Conservation (phyloP, 306 rosid genomes). For the Mucuna pruriens region DNA sequence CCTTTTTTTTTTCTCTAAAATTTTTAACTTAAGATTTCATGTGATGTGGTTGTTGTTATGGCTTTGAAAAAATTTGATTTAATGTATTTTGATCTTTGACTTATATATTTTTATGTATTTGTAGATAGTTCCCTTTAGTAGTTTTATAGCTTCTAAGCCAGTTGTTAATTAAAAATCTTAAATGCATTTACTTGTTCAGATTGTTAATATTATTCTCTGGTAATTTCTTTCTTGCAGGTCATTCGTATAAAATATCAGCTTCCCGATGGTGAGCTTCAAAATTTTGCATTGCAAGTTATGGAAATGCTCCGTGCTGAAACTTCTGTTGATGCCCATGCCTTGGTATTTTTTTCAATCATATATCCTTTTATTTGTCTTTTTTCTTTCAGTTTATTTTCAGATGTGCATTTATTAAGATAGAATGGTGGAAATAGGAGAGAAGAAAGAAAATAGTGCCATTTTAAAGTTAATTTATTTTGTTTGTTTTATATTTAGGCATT, state of each 20-base stretch:
- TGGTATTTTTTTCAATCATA: slow-evolving; percentile 60
- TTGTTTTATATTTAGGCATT: background rate
- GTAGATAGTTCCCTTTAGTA: slow-evolving; percentile 15
- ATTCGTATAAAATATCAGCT: slow-evolving; percentile 80
- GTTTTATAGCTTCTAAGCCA: slow-evolving; percentile 2
- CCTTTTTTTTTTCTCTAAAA: background rate
- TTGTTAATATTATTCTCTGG: slow-evolving; percentile 33
- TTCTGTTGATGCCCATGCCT: slow-evolving; percentile 78
- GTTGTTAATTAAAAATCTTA: slow-evolving; percentile 12
- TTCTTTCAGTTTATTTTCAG: background rate
- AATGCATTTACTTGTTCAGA: slow-evolving; percentile 25
- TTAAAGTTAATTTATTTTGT: background rate
- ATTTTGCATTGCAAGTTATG: slow-evolving; percentile 75
- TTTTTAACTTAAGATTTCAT: background rate
- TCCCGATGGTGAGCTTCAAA: slow-evolving; percentile 91
- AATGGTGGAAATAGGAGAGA: slow-evolving; percentile 10
- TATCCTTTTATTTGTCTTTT: slow-evolving; percentile 13
- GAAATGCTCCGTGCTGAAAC: slow-evolving; percentile 82
- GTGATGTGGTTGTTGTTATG: slow-evolving; percentile 3
- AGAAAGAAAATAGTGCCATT: background rate
- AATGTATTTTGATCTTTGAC: slow-evolving; percentile 15
- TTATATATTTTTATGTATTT: background rate
- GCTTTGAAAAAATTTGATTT: background rate
- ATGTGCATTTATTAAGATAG: slow-evolving; percentile 18
- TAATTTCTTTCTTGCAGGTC: slow-evolving; percentile 64